Conservation (phyloP, 345 rosid species). For the Euclidium syriacum region DNA sequence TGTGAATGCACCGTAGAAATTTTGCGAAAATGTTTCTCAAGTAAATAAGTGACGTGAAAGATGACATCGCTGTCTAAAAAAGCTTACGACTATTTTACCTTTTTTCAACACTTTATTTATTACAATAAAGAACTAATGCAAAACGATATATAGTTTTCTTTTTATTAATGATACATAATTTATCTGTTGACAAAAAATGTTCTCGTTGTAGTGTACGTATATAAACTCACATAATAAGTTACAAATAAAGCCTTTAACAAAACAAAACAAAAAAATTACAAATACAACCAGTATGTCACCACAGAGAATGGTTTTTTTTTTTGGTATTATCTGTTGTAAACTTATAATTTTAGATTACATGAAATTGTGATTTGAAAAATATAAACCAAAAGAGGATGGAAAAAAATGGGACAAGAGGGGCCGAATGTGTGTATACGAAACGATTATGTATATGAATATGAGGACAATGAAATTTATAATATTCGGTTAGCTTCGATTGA, state of each 20-base stretch:
- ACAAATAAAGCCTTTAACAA: too few relatives aligned
- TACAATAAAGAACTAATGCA: too few relatives aligned
- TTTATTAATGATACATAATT: too few relatives aligned
- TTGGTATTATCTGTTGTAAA: neutral
- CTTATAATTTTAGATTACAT: neutral
- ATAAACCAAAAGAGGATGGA: too few relatives aligned
- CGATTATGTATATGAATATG: neutral
- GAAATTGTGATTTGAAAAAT: neutral
- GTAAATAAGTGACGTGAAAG: conserved; percentile 8
- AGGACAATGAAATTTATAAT: neutral
- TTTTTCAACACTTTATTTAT: neutral
- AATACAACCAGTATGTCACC: neutral
- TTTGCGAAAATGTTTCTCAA: neutral
- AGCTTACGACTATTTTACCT: neutral
- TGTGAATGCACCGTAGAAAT: neutral
- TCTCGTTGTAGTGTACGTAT: too few relatives aligned
- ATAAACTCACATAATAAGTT: too few relatives aligned
- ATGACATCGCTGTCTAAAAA: neutral
- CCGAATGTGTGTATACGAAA: neutral
- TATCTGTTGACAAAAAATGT: too few relatives aligned
- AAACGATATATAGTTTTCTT: too few relatives aligned
- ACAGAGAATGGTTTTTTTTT: conserved; percentile 3
- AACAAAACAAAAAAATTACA: too few relatives aligned
- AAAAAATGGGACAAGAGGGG: neutral
- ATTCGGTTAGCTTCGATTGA: neutral